A percentile compares a stretch with the other conserved stretches of the same genome.
Evolutionary conservation across 2,329 filamentous ascomycete species (phyloP).

Genomic region (Ophiocordyceps australis): DNA sequence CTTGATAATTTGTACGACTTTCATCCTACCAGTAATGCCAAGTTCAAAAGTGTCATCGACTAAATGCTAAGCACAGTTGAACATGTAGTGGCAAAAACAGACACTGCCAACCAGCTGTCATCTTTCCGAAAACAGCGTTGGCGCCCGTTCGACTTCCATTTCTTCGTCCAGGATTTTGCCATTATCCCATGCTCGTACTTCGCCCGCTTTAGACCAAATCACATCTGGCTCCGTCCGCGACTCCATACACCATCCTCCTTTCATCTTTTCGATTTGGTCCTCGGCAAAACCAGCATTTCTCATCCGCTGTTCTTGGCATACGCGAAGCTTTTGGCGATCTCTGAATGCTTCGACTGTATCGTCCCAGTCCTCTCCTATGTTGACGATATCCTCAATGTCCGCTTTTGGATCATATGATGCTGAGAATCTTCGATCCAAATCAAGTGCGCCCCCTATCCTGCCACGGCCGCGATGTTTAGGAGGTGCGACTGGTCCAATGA

Average conservation of each 20-base stretch:
- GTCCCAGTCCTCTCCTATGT: slow-evolving; percentile 50
- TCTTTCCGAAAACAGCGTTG: slow-evolving; percentile 4
- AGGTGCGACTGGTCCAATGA: slow-evolving; percentile 57
- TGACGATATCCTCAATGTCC: slow-evolving; percentile 31
- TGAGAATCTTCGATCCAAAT: slow-evolving; percentile 69
- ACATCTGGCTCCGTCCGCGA: slow-evolving; percentile 46
- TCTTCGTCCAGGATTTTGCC: slow-evolving; percentile 21
- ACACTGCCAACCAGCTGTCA: no score
- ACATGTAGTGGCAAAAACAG: no score
- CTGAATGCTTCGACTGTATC: slow-evolving; percentile 60
- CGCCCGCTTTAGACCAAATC: slow-evolving; percentile 51
- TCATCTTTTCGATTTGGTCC: slow-evolving; percentile 43
- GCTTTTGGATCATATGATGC: slow-evolving; percentile 37
- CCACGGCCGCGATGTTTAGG: slow-evolving; percentile 47
- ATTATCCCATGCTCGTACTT: slow-evolving; percentile 42
- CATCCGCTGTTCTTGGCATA: slow-evolving; percentile 58
- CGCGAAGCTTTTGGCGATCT: slow-evolving; percentile 63
- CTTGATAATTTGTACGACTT: no score
- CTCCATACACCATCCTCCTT: slow-evolving; percentile 24
- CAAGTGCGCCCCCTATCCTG: slow-evolving; percentile 36
- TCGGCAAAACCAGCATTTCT: slow-evolving; percentile 64
- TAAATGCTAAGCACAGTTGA: no score
- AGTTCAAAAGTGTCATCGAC: no score
- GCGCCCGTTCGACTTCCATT: neutral
- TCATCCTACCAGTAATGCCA: no score